Percentiles rank a stretch among this genome's conserved stretches.
Evolutionary conservation across 306 rosid genomes (phyloP).

Genomic region (Potentilla sterilis): DNA sequence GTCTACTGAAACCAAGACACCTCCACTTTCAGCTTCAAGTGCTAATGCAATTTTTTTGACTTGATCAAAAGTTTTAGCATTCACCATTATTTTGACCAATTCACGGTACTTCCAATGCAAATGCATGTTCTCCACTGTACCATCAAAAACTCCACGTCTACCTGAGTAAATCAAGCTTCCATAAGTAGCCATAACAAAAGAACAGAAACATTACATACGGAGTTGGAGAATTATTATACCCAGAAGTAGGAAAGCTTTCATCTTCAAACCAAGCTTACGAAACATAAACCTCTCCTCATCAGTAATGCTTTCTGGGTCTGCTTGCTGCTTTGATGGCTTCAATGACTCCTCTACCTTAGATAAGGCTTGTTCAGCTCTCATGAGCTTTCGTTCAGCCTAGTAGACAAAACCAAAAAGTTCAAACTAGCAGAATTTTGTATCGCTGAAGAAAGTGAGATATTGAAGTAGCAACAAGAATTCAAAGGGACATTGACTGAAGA

Average conservation of each 20-base stretch:
- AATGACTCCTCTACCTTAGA: conserved; percentile 68
- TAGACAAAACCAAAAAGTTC: conserved; percentile 29
- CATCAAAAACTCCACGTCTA: conserved; percentile 96
- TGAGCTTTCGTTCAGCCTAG: conserved; percentile 76
- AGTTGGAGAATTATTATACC: conserved; percentile 51
- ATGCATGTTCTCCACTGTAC: conserved; percentile 98
- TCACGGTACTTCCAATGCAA: conserved; percentile 98
- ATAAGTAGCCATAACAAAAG: conserved; percentile 25
- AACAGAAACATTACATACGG: neutral
- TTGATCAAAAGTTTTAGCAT: conserved; percentile 75
- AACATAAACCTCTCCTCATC: conserved; percentile 99
- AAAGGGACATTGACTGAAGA: neutral
- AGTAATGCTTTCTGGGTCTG: conserved; percentile 83
- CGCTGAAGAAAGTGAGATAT: neutral
- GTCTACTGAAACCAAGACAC: conserved; percentile 88
- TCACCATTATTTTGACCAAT: conserved; percentile 76
- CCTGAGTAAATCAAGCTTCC: conserved; percentile 53
- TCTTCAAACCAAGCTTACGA: conserved; percentile 90
- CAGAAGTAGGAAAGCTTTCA: conserved; percentile 96
- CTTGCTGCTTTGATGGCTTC: conserved; percentile 62
- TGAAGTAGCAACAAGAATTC: neutral
- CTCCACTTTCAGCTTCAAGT: conserved; percentile 97
- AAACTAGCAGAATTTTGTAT: conserved; percentile 22
- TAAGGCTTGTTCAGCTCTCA: conserved; percentile 73
- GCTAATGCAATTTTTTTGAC: conserved; percentile 81